Evolutionary conservation across 139 green algal genomes (phyloP), one percentile per base, ranked within the genome.

Genomic region (Volvox africanus): DNA sequence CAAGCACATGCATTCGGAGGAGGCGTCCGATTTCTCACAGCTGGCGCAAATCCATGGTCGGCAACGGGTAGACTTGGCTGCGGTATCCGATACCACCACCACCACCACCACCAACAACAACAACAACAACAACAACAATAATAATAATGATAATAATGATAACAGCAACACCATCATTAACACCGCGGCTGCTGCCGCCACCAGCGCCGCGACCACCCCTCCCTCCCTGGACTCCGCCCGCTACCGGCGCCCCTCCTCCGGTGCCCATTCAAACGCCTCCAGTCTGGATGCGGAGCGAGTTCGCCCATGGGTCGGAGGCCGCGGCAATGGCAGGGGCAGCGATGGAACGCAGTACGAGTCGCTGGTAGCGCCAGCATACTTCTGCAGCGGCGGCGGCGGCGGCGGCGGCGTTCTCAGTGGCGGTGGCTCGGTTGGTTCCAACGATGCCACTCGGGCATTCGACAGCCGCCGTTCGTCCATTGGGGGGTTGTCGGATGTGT

Each of bases 221-320:
- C 13, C 75, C 26, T 79, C 71, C 71, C 71, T 79, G 30, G 30
- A 81, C 32, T 2, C 19, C 30, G 20, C 24, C 30, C 32, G 30
- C n/a, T 33, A 28, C 32, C 33, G 37, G 37, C 78, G 37, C 36
- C 37, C 32, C 36, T 68, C 78, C 18, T 24, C 36, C 78, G 24
- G 20, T 36, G 78, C 36, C 22, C 20, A 35, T 24, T 84, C 78
- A 24, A 35, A 24, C 22, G 78, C 78, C 16, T 84, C 78, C 9
- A 84, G 78, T 44, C 5, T 68, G 21, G 80, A 86, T 44, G 80
- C 80, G 17, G 80, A 71, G n/a, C 80, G 50, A 1, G 80, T 86
- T 5, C 50, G 44, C 55, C 80, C 80, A 1, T 86, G 80, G 80
- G 33, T 1, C 78, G 78, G 78, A 26, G 37, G 36, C 37, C 22